phyloP scores from a whole-genome alignment of 2,329 filamentous ascomycete genomes.

The Ascochyta fabae region DNA sequence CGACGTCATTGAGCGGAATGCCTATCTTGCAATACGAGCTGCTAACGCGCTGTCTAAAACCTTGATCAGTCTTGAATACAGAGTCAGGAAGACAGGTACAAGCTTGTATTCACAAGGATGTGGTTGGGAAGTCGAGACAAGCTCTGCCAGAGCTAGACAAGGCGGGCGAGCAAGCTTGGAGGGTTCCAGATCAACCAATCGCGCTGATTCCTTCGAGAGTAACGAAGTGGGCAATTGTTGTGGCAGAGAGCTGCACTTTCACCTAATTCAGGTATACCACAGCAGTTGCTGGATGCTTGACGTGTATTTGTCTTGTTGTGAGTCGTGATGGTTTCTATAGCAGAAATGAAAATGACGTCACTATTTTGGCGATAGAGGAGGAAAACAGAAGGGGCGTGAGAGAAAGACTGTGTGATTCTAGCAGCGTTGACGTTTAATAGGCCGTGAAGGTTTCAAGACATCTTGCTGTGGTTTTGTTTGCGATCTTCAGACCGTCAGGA shows the following conservation, averaged over 20 bases:
- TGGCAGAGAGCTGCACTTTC: no score
- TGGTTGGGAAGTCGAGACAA: constrained; percentile 1
- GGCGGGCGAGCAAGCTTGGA: constrained; percentile 9
- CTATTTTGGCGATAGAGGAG: background rate
- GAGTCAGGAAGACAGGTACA: background rate
- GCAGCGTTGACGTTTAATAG: background rate
- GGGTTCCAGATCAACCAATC: constrained; percentile 1
- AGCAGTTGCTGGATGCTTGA: background rate
- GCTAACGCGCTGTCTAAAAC: background rate
- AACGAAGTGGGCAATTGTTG: background rate
- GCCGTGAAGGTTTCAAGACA: background rate
- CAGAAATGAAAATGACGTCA: background rate
- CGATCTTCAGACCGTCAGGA: background rate
- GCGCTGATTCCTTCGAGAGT: no score
- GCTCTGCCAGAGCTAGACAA: constrained; percentile 8
- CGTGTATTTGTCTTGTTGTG: background rate
- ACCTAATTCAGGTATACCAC: no score
- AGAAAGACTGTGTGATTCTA: background rate
- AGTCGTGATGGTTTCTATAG: no score
- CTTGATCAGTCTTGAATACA: background rate
- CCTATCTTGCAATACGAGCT: background rate
- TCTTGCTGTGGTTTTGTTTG: background rate
- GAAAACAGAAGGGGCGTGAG: background rate
- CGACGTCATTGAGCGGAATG: background rate
- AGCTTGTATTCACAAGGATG: background rate